Evolutionary conservation across 1,284 basidiomycete genomes (phyloP).

Genomic region (Trametes sp.): DNA sequence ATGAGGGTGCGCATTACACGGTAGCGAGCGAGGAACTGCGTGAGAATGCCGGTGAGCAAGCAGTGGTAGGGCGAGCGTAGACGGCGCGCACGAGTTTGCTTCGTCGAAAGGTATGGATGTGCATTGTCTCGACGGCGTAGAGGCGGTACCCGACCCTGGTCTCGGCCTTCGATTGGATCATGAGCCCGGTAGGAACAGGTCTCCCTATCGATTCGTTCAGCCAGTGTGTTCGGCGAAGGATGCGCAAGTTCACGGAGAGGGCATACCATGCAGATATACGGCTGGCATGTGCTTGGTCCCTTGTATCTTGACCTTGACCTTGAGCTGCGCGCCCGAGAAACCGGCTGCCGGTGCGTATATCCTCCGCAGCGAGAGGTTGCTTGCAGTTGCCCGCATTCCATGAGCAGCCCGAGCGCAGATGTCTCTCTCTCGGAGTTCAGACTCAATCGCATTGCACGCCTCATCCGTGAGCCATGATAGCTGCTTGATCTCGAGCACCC

Average conservation of each 20-base stretch:
- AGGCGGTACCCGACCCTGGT: conserved; percentile 40
- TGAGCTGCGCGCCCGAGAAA: conserved; percentile 38
- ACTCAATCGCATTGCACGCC: conserved; percentile 49
- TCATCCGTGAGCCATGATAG: conserved; percentile 55
- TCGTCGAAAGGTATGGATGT: conserved; percentile 48
- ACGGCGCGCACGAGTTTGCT: conserved; percentile 48
- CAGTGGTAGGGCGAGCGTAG: not conserved
- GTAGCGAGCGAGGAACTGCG: conserved; percentile 50
- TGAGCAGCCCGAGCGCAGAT: conserved; percentile 6
- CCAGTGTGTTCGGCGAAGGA: no score
- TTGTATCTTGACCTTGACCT: conserved; percentile 47
- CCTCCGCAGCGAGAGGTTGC: conserved; percentile 44
- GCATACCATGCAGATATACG: conserved; percentile 53
- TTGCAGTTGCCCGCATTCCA: conserved; percentile 1
- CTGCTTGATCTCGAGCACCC: conserved; percentile 51
- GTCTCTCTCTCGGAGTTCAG: conserved; percentile 51
- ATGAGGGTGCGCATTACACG: conserved; percentile 33
- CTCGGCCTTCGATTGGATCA: conserved; percentile 22
- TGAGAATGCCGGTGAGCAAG: not conserved
- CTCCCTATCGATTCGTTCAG: conserved; percentile 12
- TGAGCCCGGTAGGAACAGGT: conserved; percentile 30
- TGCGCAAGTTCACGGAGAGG: not conserved
- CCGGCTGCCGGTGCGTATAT: conserved; percentile 41
- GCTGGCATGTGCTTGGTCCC: conserved; percentile 52
- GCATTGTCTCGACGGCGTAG: conserved; percentile 53